These are phyloP conservation scores for Jatropha curcas DNA, from an alignment of 345 rosid species.

Conservation along the genomic window DNA sequence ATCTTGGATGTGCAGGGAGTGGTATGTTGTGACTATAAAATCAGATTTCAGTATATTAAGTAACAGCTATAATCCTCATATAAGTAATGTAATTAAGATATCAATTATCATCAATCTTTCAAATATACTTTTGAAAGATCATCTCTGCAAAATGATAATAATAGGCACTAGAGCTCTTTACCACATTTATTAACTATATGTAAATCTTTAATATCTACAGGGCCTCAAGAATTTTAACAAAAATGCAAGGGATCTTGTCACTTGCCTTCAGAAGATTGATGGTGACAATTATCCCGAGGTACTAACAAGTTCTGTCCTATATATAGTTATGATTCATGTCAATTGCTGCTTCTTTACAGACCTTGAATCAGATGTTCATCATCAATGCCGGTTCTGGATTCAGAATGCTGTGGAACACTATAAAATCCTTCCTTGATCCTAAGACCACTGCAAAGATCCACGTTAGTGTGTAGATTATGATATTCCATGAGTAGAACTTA, in stretches of 20 bases:
- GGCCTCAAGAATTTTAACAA: conserved; percentile 90
- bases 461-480: conserved; percentile 44
- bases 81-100: neutral
- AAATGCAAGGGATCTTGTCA: conserved; percentile 86
- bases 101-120: neutral
- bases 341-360: conserved; percentile 42
- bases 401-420: conserved; percentile 96
- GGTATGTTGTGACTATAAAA: conserved; percentile 47
- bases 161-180: neutral
- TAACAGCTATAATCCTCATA: neutral
- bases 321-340: neutral
- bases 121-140: neutral
- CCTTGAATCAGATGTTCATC: conserved; percentile 95
- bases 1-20: conserved; percentile 98
- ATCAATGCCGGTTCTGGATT: conserved; percentile 99
- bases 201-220: conserved; percentile 31
- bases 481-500: conserved; percentile 2
- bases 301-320: too few species aligned
- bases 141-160: neutral
- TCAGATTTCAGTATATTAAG: neutral
- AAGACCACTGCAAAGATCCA: conserved; percentile 94
- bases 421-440: conserved; percentile 95
- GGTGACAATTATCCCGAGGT: conserved; percentile 99
- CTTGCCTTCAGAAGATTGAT: conserved; percentile 79
- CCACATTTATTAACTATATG: neutral